phyloP scores from a whole-genome alignment of 805 yeast species.

The Kurtzmaniella fragi region DNA sequence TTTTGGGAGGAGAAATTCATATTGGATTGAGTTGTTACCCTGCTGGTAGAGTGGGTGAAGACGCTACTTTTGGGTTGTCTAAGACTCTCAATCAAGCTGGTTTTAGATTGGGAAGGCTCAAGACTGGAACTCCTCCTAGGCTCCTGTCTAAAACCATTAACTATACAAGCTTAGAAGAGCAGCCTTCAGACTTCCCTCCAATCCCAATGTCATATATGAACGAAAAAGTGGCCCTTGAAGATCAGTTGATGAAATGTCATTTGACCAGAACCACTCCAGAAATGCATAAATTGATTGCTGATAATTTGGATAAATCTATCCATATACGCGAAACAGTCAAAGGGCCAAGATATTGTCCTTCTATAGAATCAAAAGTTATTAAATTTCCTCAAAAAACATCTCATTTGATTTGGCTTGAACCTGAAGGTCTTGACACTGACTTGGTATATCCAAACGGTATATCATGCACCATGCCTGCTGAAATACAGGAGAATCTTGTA shows the following conservation, averaged over 20 bases:
- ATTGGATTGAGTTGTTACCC: slow-evolving; percentile 78
- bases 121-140: slow-evolving; percentile 97
- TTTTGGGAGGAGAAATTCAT: slow-evolving; percentile 90
- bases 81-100: slow-evolving; percentile 72
- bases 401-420: slow-evolving; percentile 93
- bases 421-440: slow-evolving; percentile 86
- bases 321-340: slow-evolving; percentile 92
- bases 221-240: slow-evolving; percentile 54
- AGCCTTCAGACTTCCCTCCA: slow-evolving; percentile 80
- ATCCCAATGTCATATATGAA: slow-evolving; percentile 87
- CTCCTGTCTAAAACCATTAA: slow-evolving; percentile 68
- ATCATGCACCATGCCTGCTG: slow-evolving; percentile 94
- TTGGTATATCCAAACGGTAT: slow-evolving; percentile 96
- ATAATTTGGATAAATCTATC: slow-evolving; percentile 74
- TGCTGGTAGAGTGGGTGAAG: slow-evolving; percentile 92
- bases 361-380: slow-evolving; percentile 83
- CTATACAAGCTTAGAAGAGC: slow-evolving; percentile 56
- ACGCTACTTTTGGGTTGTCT: slow-evolving; percentile 85
- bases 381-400: slow-evolving; percentile 70
- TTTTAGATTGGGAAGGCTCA: slow-evolving; percentile 79
- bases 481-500: slow-evolving; percentile 73
- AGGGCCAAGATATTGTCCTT: slow-evolving; percentile 97
- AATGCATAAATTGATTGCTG: slow-evolving; percentile 63
- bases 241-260: slow-evolving; percentile 63
- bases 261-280: slow-evolving; percentile 73